These are phyloP conservation scores for Lithohypha guttulata DNA, from an alignment of 2,329 filamentous ascomycete species.

Conservation along the genomic window DNA sequence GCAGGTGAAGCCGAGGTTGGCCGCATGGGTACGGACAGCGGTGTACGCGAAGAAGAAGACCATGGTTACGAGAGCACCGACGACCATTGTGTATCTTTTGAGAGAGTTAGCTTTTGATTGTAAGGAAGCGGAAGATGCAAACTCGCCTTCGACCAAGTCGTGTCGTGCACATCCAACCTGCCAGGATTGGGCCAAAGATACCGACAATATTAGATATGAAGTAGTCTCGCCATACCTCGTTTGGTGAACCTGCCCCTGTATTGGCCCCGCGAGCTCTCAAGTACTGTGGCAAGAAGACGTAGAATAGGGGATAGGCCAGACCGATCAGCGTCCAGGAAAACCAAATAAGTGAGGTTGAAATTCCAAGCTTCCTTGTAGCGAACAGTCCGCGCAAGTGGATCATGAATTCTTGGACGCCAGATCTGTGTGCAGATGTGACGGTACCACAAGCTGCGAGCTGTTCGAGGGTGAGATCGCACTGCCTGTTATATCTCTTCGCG, in stretches of 20 bases:
- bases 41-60: conserved; percentile 68
- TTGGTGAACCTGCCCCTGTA: conserved; percentile 63
- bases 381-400: conserved; percentile 59
- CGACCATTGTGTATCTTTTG: conserved; percentile 60
- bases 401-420: conserved; percentile 14
- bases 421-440: conserved; percentile 16
- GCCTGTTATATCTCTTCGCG: conserved; percentile 42
- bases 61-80: conserved; percentile 57
- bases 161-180: conserved; percentile 59
- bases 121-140: background rate
- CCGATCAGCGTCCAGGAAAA: conserved; percentile 61
- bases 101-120: background rate
- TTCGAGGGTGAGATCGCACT: conserved; percentile 42
- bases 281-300: conserved; percentile 50
- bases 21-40: conserved; percentile 47
- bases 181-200: conserved; percentile 61
- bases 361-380: conserved; percentile 49
- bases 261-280: conserved; percentile 50
- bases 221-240: conserved; percentile 66
- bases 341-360: conserved; percentile 48
- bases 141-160: conserved; percentile 40
- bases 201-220: conserved; percentile 66
- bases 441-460: conserved; percentile 38
- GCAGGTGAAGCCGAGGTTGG: conserved; percentile 60
- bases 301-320: conserved; percentile 51